Evolutionary conservation across 2,329 filamentous ascomycete species (phyloP), one percentile per base, ranked within the genome.

Genomic region (Cordyceps farinosa): DNA sequence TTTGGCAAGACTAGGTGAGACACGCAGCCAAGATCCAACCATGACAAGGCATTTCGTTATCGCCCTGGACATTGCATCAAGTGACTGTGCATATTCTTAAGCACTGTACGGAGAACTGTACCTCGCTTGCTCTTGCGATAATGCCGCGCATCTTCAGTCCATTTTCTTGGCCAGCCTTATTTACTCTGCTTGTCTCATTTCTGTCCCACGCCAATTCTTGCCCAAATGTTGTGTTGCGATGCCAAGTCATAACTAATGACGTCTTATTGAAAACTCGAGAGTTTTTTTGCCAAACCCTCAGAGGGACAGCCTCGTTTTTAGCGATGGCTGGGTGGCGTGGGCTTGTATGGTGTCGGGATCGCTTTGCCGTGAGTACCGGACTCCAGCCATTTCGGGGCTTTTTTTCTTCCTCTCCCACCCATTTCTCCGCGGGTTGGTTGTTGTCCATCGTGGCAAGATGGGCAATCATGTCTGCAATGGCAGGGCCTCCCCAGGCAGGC

Each of bases 361-460:
- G 34, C 9, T 13, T 30, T 53, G 42, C 38, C 40, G 13, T 44
- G 17, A 32, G 36, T 11, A 9, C 45, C 22, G 36, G 36, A 17
- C 22, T 29, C 22, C 42, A 34, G n/a, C 45, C 56, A 51, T 10
- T 30, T 57, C 29, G 40, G 54, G 3, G 11, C 4, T 9, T 45
- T 17, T 44, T 22, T 22, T 22, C 22, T 22, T 22, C 22, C 22
- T 22, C 22, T 22, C 22, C 22, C 22, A 3, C 29, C 27, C 38
- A 29, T 15, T 51, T 53, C 30, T 61, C 48, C 58, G 48, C 48
- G 58, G 22, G 48, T 52, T 22, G 36, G 38, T 13, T 40, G 7
- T 54, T 54, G 11, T 45, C 17, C 27, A 52, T 60, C 17, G 57
- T 30, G 57, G 57, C 47, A 22, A 60, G n/a, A 44, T 30, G 13